phyloP scores from a whole-genome alignment of 2,329 filamentous ascomycete genomes.

The Eurotiales sp. region DNA sequence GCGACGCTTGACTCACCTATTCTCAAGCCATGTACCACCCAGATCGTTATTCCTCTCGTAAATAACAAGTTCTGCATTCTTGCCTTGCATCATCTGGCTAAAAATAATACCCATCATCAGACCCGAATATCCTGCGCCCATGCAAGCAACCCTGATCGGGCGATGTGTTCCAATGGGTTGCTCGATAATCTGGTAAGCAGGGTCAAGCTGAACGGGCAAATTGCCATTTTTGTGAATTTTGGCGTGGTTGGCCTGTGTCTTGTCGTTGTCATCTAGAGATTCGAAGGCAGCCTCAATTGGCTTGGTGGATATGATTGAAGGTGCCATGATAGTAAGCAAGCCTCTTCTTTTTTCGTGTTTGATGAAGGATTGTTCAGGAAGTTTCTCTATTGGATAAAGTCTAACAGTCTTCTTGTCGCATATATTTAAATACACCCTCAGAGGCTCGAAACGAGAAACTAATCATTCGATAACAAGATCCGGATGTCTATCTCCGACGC shows the following conservation, averaged over 20 bases:
- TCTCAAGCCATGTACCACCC: slow-evolving; percentile 16
- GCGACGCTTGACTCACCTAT: slow-evolving; percentile 8
- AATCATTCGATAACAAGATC: no score
- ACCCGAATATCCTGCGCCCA: slow-evolving; percentile 21
- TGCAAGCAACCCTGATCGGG: slow-evolving; percentile 17
- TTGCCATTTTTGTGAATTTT: neutral
- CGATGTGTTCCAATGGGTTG: slow-evolving; percentile 19
- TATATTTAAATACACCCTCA: no score
- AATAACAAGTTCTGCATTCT: slow-evolving; percentile 9
- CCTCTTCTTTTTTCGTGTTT: no score
- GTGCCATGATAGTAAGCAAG: slow-evolving; percentile 2
- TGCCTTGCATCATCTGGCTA: slow-evolving; percentile 15
- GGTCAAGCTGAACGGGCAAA: neutral
- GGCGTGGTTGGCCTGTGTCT: neutral
- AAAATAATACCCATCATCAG: slow-evolving; percentile 17
- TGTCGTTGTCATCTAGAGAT: neutral
- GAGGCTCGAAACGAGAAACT: no score
- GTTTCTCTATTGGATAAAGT: no score
- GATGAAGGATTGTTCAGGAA: no score
- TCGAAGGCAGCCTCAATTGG: neutral
- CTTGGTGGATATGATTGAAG: neutral
- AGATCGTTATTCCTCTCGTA: slow-evolving; percentile 15
- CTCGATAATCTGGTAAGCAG: slow-evolving; percentile 10
- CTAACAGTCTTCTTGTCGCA: no score
- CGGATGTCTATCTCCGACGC: no score